Conservation (phyloP, 225 moss, liverwort and hornwort species). For the Marchantia paleacea region DNA sequence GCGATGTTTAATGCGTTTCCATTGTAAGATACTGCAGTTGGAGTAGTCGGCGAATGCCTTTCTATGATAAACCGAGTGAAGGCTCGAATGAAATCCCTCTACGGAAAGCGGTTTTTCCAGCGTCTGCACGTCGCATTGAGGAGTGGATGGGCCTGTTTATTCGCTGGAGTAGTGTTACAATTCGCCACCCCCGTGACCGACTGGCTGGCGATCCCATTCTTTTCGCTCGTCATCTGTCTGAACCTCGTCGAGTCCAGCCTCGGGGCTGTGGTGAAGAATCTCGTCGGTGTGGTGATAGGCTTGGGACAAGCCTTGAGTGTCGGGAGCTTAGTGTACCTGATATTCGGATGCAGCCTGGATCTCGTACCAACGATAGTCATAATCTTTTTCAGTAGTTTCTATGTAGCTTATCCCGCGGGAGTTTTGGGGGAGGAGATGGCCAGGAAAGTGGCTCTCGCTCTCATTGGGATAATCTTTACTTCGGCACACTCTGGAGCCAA, state of each 20-base stretch:
- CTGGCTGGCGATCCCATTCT: conserved; percentile 36
- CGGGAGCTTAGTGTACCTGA: conserved; percentile 19
- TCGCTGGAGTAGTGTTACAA: conserved; percentile 26
- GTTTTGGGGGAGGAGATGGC: conserved; percentile 19
- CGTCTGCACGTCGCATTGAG: conserved; percentile 28
- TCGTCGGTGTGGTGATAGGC: conserved; percentile 30
- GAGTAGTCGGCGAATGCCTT: neutral
- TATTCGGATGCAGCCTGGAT: conserved; percentile 26
- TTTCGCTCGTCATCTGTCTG: conserved; percentile 42
- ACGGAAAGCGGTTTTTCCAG: conserved; percentile 31
- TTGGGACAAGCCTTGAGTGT: conserved; percentile 34
- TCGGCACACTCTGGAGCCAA: conserved; percentile 37
- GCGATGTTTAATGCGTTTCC: no score
- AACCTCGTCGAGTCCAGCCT: conserved; percentile 34
- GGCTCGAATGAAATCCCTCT: neutral
- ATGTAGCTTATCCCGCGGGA: conserved; percentile 19
- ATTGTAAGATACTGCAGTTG: no score
- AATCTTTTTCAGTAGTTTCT: conserved; percentile 39
- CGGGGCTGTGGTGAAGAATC: conserved; percentile 28
- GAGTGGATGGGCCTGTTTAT: conserved; percentile 42
- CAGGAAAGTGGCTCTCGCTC: conserved; percentile 35
- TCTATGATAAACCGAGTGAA: neutral
- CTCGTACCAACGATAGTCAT: conserved; percentile 18
- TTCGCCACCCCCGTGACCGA: conserved; percentile 24
- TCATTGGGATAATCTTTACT: conserved; percentile 33